Evolutionary conservation across 495 filamentous ascomycete species (phyloP).

Genomic region (Astrothelium macrocarpum): DNA sequence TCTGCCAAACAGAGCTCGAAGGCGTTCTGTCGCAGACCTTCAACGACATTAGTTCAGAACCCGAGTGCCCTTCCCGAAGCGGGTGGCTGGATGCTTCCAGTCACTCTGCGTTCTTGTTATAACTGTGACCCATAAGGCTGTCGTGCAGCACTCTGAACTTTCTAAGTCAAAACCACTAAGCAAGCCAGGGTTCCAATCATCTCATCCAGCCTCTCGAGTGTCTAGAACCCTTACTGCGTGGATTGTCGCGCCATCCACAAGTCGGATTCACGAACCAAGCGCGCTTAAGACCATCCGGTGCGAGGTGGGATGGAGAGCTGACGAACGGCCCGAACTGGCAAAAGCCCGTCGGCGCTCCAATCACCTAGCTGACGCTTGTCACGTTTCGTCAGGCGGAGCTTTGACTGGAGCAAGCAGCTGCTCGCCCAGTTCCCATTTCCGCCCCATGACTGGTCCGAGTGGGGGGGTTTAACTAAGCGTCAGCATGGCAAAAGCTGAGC

Average conservation of each 20-base stretch:
- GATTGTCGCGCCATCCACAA: background rate
- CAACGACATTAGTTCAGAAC: background rate
- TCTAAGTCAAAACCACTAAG: background rate
- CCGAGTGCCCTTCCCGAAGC: background rate
- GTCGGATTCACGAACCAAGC: background rate
- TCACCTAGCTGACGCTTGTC: background rate
- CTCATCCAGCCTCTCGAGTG: background rate
- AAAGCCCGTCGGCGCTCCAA: background rate
- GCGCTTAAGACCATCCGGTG: background rate
- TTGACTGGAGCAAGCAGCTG: background rate
- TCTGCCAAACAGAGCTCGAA: background rate
- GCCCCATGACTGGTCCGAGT: background rate
- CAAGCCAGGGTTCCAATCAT: background rate
- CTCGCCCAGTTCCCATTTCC: background rate
- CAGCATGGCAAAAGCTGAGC: background rate
- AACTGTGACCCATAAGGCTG: background rate
- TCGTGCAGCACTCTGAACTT: background rate
- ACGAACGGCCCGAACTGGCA: background rate
- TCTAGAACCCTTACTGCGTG: background rate
- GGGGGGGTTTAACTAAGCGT: background rate
- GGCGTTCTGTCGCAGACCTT: background rate
- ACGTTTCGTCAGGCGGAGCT: conserved; percentile 1
- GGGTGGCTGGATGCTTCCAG: background rate
- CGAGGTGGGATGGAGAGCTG: background rate
- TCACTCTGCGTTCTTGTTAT: background rate